Evolutionary conservation across 2,329 filamentous ascomycete genomes (phyloP).

Genomic region (Clonostachys chloroleuca): DNA sequence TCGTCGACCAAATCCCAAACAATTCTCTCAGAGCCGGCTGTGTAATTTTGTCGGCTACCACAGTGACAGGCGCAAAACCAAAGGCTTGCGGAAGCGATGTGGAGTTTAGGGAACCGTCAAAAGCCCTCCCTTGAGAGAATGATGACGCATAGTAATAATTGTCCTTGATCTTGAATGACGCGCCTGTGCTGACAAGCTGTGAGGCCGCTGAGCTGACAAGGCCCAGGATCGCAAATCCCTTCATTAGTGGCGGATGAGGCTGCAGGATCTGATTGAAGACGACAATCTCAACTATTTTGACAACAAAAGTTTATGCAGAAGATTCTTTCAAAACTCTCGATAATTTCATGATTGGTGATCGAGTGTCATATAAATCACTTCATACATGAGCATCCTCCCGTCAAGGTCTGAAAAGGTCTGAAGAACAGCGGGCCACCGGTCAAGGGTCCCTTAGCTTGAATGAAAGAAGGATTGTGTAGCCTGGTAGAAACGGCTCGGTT

Average conservation of each 20-base stretch:
- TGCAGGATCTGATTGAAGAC: too few relatives aligned
- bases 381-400: too few relatives aligned
- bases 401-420: too few relatives aligned
- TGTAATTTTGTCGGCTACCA: constrained; percentile 16
- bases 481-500: too few relatives aligned
- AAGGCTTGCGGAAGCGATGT: constrained; percentile 11
- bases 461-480: too few relatives aligned
- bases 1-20: constrained; percentile 19
- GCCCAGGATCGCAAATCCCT: constrained; percentile 1
- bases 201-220: constrained; percentile 8
- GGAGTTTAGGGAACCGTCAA: constrained; percentile 4
- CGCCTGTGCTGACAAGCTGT: constrained; percentile 18
- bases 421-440: too few relatives aligned
- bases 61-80: constrained; percentile 25
- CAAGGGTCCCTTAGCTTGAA: too few relatives aligned
- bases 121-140: constrained; percentile 17
- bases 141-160: constrained; percentile 26
- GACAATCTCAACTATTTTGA: too few relatives aligned
- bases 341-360: too few relatives aligned
- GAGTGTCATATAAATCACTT: too few relatives aligned
- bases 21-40: constrained; percentile 12
- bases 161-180: constrained; percentile 20
- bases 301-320: too few relatives aligned
- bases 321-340: too few relatives aligned
- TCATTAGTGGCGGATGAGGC: neutral